Evolutionary conservation across 805 yeast species (phyloP), one percentile per base, ranked within the genome.

Genomic region (Ogataea zsoltii): DNA sequence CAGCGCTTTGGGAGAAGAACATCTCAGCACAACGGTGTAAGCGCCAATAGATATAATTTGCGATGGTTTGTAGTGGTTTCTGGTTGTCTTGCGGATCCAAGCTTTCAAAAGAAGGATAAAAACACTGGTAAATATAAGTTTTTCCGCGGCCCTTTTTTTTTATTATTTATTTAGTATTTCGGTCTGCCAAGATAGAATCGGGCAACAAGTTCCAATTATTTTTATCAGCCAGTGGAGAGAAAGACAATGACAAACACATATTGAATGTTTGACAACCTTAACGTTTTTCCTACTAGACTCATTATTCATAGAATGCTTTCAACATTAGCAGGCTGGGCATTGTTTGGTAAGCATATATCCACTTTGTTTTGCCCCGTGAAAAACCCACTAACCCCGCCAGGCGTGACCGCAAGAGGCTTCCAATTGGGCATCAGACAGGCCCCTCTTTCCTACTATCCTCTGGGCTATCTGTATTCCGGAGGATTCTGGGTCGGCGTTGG

Each of bases 401-500:
- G 77, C 38, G 66, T 67, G 26, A 57, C 65, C 30, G 74, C 68
- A 11, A 71, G 78, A 63, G 73, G 71, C 3, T 68, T 68, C 52
- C 78, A 74, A 55, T 48, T 69, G 46, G 77, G 77, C 29, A 59
- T 74, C 25, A 62, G 71, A 53, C 68, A 71, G 50, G 68, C 66
- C 45, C 73, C 76, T 23, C 55, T 67, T 46, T 45, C 61, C 4
- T 59, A 60, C 46, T 61, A 65, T 42, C 75, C 72, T 38, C 42
- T 64, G 47, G 77, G 75, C 14, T 73, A 69, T 47, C 64, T 67
- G 4, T 66, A 63, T 45, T 72, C 76, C 14, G 77, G 71, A n/a
- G 74, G 66, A 5, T 60, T 69, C 46, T 72, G 76, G 71, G 65
- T 69, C 4, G 74, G 66, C 2, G 42, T 72, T 26, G 78, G 78